phyloP scores from a whole-genome alignment of 2,329 filamentous ascomycete species.

The Pseudogymnoascus sp. region DNA sequence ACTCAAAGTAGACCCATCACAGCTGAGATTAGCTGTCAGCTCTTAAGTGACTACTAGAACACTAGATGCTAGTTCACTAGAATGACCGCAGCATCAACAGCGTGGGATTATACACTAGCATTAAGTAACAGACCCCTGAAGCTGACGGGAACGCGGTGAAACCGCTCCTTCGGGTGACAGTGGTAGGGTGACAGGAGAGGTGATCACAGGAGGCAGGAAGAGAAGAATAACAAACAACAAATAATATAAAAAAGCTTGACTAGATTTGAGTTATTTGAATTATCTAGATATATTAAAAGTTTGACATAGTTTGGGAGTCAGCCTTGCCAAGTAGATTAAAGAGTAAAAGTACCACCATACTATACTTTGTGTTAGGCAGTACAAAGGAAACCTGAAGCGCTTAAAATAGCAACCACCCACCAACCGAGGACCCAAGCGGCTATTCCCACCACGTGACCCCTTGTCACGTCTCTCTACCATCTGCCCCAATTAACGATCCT shows the following conservation, averaged over 20 bases:
- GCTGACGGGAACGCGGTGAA: neutral
- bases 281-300: neutral
- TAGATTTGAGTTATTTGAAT: neutral
- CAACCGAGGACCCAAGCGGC: neutral
- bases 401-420: neutral
- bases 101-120: neutral
- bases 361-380: too few species aligned
- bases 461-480: neutral
- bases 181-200: neutral
- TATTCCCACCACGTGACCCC: neutral
- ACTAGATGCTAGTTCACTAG: neutral
- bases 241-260: neutral
- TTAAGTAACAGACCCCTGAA: neutral
- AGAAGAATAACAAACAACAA: neutral
- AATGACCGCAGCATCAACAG: neutral
- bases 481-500: neutral
- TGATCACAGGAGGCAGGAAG: too few species aligned
- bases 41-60: too few species aligned
- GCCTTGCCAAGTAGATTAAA: neutral
- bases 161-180: neutral
- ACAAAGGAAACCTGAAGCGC: too few species aligned
- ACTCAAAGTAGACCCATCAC: neutral
- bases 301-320: neutral
- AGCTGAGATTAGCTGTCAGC: neutral
- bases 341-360: too few species aligned